Base-by-base conservation (phyloP, 257 asterid species). In the Solanum medicagineum region DNA sequence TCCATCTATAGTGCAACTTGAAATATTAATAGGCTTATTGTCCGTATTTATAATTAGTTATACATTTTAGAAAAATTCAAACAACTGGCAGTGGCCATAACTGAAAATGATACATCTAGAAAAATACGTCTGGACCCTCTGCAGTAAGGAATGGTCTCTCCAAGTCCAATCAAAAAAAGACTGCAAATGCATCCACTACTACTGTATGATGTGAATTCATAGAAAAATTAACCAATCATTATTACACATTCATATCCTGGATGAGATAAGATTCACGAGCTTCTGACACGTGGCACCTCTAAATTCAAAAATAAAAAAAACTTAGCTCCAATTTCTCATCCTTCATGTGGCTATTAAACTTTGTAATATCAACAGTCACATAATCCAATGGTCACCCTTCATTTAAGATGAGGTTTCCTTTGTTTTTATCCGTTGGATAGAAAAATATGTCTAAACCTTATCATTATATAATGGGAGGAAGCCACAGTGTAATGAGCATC, bases 261-360 rank as follows among this genome's bases (percentile, higher is more conserved):
- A 85, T 81, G 60, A 85, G 93, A 92, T 90, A 89, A 90, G 94
- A 87, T 81, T 55, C 85, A 53, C 62, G 51, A 66, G 14, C 29
- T 59, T 7, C 57, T 20, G 22, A 84, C 91, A 90, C 92, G 90
- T 89, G 92, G 90, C 90, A 83, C 59, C 10, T 20, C 3, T 10
- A 74, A 5, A 6, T 0, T 2, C 10, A 10, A 44, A 2, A 13
- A n/a, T 13, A 26, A 26, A 14, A 8, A 8, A 7, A 8, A 7
- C 44, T 26, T 7, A 14, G 73, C 73, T 66, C 73, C 73, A 66
- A 66, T 66, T 66, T 66, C 45, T 14, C 7, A 66, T 29, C 73
- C 29, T 29, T 29, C 73, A 29, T 66, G n/a, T 65, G 73, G 73
- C 45, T 20, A 85, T 82, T 85, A 83, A 47, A 13, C 14, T 22